Evolutionary conservation across 352 stramenopile genomes (phyloP), one percentile per base, ranked within the genome.

Genomic region (Phytophthora sansomeana): DNA sequence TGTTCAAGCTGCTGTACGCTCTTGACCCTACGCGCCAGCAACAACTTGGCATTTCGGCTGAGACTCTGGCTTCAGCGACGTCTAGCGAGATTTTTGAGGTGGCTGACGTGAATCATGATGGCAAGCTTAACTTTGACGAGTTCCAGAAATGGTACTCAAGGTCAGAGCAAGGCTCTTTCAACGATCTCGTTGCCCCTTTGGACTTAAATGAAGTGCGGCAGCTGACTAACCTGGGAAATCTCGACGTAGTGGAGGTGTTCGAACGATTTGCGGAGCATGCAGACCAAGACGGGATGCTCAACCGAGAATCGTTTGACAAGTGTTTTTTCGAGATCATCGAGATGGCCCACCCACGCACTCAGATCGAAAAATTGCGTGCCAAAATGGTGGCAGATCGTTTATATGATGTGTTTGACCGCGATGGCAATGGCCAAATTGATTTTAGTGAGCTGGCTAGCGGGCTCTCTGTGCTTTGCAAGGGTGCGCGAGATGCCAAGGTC

Each of bases 231-330:
- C 58, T 97, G 3, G 89, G 88, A 11, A 92, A 82, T 21, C 58
- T 95, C 26, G 84, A 95, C 36, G 87, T 96, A 7, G 87, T 89
- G 14, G 89, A 96, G 33, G 87, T 97, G 3, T 96, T 97, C 68
- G 85, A 94, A 56, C 72, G 85, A 1, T 95, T 96, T 72, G 89
- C 89, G 2, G 80, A 92, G 58, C 75, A 85, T 62, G 81, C 80
- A 13, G 72, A 91, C 39, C 69, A 83, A 9, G 57, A 87, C 7
- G 85, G 85, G 0, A 72, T 90, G 47, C 71, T 95, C 2, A 76
- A 85, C 36, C 80, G 81, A 28, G 58, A 85, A 32, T 72, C 83
- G 14, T 96, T 96, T 38, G 85, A 93, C 58, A 76, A 72, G 26
- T 94, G 87, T 65, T 85, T 92, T 56, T 79, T 79, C 30, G 74